phyloP scores from a whole-genome alignment of 495 filamentous ascomycete genomes.

The Hypoxylon crocopeplum region DNA sequence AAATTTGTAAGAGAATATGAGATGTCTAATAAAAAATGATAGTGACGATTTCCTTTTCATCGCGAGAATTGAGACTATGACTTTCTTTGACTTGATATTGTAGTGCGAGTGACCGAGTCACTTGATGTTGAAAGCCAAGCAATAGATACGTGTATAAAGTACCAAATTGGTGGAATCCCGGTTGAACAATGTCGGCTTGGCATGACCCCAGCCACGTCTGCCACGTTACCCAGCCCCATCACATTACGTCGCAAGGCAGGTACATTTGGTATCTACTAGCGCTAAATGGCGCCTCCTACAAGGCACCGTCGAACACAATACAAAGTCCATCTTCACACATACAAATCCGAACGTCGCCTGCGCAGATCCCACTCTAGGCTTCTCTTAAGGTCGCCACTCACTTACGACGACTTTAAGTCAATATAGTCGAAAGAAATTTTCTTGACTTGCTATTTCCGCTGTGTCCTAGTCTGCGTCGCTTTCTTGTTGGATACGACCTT shows the following conservation, averaged over 20 bases:
- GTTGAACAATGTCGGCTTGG: constrained; percentile 14
- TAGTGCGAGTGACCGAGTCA: too few species aligned
- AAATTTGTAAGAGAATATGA: too few species aligned
- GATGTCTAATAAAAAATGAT: too few species aligned
- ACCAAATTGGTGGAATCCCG: constrained; percentile 1
- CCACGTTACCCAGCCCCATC: constrained; percentile 40
- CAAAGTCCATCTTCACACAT: constrained; percentile 26
- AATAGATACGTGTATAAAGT: too few species aligned
- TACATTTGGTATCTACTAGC: constrained; percentile 18
- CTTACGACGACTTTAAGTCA: background rate
- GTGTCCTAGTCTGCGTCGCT: background rate
- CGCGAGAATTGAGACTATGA: too few species aligned
- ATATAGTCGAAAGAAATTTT: background rate
- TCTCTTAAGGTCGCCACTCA: constrained; percentile 2
- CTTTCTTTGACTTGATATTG: too few species aligned
- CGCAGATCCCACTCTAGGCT: constrained; percentile 13
- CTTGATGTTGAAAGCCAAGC: too few species aligned
- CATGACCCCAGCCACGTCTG: constrained; percentile 27
- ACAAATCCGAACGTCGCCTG: constrained; percentile 14
- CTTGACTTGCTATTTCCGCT: background rate
- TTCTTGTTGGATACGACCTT: constrained; percentile 17
- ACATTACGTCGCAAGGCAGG: constrained; percentile 41
- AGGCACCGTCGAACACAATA: constrained; percentile 15
- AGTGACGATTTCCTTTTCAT: too few species aligned
- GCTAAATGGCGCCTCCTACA: constrained; percentile 33